Base-by-base conservation (phyloP, 345 rosid genomes). In the Salix viminalis region DNA sequence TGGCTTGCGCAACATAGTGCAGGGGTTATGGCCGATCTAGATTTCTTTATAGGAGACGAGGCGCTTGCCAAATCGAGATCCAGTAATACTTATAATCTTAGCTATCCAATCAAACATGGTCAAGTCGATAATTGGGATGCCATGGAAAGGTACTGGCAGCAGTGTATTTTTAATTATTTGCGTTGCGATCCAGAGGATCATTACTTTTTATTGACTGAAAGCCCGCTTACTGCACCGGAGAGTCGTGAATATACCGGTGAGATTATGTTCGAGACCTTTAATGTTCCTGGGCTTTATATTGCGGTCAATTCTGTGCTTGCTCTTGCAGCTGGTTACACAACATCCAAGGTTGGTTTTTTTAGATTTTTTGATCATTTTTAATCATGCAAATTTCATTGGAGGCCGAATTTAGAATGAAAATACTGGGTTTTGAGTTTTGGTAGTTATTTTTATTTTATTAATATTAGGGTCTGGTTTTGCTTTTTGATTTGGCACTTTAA, bases 111-210 rank as follows among this genome's bases (percentile, higher is more conserved):
- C 73, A 88, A 82, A 77, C 91, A 93, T 41, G 96, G 99, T 70
- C 98, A 96, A 81, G 96, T 96, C 56, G 91, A 91, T 72, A 93
- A 96, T 77, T 96, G 99, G 99, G 99, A 96, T 70, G 93, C 97
- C 58, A 91, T 93, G 98, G 98, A 93, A 77, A 85, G 98, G 86
- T 96, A 91, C 75, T 96, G 99, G 99, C 98, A 96, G 85, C 97
- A 96, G 75, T 91, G 96, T 85, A 85, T 93, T 34, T 96, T 96
- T 73, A 93, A 90, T 74, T 93, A 96, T 72, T 77, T 92, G 87
- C 90, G 99, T 74, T 95, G 97, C 75, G 98, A 96, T 86, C 98
- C 99, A 0, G 99, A 96, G 84, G 99, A 96, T 88, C 99, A 96
- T 83, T 96, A 89, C 86, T 96, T 96, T 81, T 84, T 96, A 77